Conservation (phyloP, 805 yeast species). For the Candida ulmi region DNA sequence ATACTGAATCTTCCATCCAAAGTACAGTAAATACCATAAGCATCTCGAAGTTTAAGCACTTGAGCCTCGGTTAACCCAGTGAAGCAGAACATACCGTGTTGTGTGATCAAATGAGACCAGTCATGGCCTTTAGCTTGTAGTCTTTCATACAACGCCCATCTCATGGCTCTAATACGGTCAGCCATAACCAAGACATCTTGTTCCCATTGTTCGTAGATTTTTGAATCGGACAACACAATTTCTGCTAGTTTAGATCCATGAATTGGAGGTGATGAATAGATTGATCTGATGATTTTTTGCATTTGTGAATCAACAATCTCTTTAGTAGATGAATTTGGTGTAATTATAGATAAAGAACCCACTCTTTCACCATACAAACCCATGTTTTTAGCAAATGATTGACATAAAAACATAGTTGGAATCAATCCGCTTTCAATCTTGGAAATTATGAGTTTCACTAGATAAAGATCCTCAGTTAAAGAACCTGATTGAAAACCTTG, state of each 20-base stretch:
- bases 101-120: conserved; percentile 85
- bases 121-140: conserved; percentile 51
- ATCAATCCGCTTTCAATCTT: conserved; percentile 36
- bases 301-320: conserved; percentile 67
- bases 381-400: conserved; percentile 91
- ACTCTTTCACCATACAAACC: conserved; percentile 95
- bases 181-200: conserved; percentile 75
- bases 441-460: conserved; percentile 40
- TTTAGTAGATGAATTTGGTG: conserved; percentile 48
- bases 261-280: conserved; percentile 90
- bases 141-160: conserved; percentile 55
- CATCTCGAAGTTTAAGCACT: conserved; percentile 61
- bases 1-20: conserved; percentile 88
- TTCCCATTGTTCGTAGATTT: conserved; percentile 70
- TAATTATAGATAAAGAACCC: conserved; percentile 68
- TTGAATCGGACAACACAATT: conserved; percentile 56
- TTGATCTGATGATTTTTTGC: conserved; percentile 77
- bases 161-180: conserved; percentile 68
- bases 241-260: conserved; percentile 91
- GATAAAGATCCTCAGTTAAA: conserved; percentile 64
- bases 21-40: conserved; percentile 79
- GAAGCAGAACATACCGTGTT: conserved; percentile 95
- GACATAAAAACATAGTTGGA: conserved; percentile 61
- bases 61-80: conserved; percentile 75
- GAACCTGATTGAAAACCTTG: conserved; percentile 93